phyloP scores from a whole-genome alignment of 2,329 filamentous ascomycete species.

The Podosphaera aphanis region DNA sequence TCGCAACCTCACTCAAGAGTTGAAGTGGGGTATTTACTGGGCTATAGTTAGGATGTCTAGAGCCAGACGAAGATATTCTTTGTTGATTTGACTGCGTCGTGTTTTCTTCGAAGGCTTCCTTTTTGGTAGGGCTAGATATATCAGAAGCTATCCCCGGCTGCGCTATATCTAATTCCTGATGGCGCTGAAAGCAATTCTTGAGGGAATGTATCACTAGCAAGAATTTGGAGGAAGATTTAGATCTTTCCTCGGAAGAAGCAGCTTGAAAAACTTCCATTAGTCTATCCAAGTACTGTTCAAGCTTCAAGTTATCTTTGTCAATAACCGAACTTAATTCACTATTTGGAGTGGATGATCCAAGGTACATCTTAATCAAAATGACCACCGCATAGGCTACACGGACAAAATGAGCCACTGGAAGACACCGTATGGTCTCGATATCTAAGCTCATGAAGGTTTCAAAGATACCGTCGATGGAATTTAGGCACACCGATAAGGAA shows the following conservation, averaged over 20 bases:
- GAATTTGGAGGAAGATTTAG: slow-evolving; percentile 45
- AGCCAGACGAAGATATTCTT: slow-evolving; percentile 2
- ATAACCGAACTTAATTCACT: slow-evolving; percentile 49
- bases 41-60: slow-evolving; percentile 9
- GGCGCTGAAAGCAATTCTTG: slow-evolving; percentile 30
- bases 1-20: slow-evolving; percentile 20
- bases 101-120: background rate
- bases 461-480: slow-evolving; percentile 28
- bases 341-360: slow-evolving; percentile 34
- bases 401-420: slow-evolving; percentile 27
- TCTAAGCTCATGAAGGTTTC: slow-evolving; percentile 26
- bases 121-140: slow-evolving; percentile 2
- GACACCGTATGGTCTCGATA: slow-evolving; percentile 22
- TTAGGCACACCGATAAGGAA: slow-evolving; percentile 27
- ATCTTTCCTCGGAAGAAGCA: slow-evolving; percentile 38
- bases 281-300: slow-evolving; percentile 42
- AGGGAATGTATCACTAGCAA: slow-evolving; percentile 47
- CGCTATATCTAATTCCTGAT: slow-evolving; percentile 8
- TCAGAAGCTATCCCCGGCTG: background rate
- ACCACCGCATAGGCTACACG: slow-evolving; percentile 32
- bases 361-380: slow-evolving; percentile 35
- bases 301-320: slow-evolving; percentile 39
- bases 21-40: slow-evolving; percentile 18
- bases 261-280: slow-evolving; percentile 44
- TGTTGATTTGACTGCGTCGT: slow-evolving; percentile 4